Evolutionary conservation across 192 early-diverging fungal genomes (phyloP).

Genomic region (Coemansia sp.): DNA sequence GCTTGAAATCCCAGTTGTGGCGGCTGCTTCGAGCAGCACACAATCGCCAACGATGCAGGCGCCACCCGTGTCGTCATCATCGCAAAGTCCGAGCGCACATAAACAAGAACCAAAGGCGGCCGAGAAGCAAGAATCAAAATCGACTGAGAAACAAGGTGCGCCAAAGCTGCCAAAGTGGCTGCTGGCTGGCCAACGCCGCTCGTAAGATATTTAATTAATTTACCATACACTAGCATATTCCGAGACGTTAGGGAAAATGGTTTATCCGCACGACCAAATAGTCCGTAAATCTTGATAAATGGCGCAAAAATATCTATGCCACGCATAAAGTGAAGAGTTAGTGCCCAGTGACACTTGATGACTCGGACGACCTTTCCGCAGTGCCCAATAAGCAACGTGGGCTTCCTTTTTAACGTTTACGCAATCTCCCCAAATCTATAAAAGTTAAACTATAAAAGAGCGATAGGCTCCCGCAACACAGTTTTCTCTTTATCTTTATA

Average conservation of each 20-base stretch:
- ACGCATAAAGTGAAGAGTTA: background rate
- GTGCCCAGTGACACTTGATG: background rate
- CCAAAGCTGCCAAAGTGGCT: conserved; percentile 52
- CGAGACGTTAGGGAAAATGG: background rate
- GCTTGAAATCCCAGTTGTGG: conserved; percentile 4
- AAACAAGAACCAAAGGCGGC: background rate
- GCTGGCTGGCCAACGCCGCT: conserved; percentile 35
- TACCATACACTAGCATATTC: background rate
- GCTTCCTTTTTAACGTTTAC: too few relatives aligned
- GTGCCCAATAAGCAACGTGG: background rate
- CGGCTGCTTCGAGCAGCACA: background rate
- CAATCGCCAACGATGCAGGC: background rate
- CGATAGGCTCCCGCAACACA: background rate
- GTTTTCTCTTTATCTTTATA: background rate
- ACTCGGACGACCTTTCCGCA: background rate
- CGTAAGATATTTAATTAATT: background rate
- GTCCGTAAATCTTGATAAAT: too few relatives aligned
- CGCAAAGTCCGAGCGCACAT: conserved; percentile 7
- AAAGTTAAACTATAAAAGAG: background rate
- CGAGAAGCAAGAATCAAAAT: background rate
- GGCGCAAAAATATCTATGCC: background rate
- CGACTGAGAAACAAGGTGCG: background rate
- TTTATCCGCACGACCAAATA: background rate
- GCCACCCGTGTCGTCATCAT: conserved; percentile 1
- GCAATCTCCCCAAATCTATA: too few relatives aligned